phyloP scores from a whole-genome alignment of 163 green algal species.

The Chlorella variabilis region DNA sequence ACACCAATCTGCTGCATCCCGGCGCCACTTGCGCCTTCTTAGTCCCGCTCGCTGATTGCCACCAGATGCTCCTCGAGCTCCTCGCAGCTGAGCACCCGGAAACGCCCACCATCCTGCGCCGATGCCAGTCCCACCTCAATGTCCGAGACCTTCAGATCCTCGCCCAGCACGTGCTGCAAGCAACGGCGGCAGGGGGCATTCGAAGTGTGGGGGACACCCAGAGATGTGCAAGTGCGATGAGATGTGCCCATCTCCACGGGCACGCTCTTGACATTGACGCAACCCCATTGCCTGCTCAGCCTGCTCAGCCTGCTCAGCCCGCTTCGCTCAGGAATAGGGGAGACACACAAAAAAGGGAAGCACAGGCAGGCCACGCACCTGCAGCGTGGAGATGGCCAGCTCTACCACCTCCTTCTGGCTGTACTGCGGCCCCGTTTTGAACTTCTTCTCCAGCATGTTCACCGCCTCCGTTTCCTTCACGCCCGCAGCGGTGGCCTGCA shows the following conservation, averaged over 20 bases:
- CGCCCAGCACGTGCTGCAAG: conserved; percentile 79
- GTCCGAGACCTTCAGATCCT: conserved; percentile 97
- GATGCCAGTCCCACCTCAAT: conserved; percentile 89
- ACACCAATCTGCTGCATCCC: too few species aligned
- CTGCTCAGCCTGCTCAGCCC: too few species aligned
- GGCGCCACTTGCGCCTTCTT: too few species aligned
- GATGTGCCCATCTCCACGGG: too few species aligned
- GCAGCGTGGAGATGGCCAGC: conserved; percentile 83
- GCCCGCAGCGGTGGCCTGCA: conserved; percentile 87
- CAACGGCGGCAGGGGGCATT: too few species aligned
- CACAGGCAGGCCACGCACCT: conserved; percentile 40
- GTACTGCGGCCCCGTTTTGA: conserved; percentile 72
- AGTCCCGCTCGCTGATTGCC: conserved; percentile 95
- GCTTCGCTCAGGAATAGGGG: not conserved
- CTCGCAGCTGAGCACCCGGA: conserved; percentile 70
- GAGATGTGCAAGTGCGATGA: not conserved
- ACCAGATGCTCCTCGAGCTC: conserved; percentile 95
- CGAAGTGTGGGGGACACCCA: too few species aligned
- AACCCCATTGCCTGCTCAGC: too few species aligned
- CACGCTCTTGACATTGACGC: too few species aligned
- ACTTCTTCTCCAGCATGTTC: conserved; percentile 98
- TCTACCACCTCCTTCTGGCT: conserved; percentile 87
- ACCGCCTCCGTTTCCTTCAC: conserved; percentile 97
- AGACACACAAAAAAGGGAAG: too few species aligned
- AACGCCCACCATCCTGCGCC: conserved; percentile 34